Conservation (phyloP, 1,284 basidiomycete species). For the Schizophyllum commune region DNA sequence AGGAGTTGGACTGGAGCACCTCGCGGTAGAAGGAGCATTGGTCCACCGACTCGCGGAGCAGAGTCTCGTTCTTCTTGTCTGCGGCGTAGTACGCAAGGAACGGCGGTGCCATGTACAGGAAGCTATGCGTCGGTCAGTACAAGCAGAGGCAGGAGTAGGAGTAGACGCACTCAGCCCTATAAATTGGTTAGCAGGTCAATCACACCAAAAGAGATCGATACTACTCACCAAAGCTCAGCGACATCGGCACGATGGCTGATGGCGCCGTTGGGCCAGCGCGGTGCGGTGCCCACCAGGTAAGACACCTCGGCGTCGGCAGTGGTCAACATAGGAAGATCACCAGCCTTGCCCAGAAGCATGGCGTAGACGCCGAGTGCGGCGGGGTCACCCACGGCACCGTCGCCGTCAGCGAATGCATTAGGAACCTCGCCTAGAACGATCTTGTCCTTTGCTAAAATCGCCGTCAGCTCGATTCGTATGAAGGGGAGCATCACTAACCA, state of each 20-base stretch:
- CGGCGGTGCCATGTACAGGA: constrained; percentile 55
- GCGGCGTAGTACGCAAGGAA: constrained; percentile 51
- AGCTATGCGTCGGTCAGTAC: constrained; percentile 23
- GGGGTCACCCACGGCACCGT: constrained; percentile 35
- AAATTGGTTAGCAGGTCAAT: not conserved
- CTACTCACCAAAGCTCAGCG: constrained; percentile 35
- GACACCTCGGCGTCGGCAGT: constrained; percentile 21
- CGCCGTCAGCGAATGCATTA: constrained; percentile 26
- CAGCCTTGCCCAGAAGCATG: constrained; percentile 28
- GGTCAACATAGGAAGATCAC: constrained; percentile 8
- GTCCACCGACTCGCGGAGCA: constrained; percentile 36
- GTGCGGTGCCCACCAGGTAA: constrained; percentile 31
- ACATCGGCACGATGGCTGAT: constrained; percentile 40
- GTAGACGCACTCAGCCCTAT: not conserved
- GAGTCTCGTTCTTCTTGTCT: constrained; percentile 29
- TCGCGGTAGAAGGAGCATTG: constrained; percentile 41
- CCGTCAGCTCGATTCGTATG: too few relatives aligned
- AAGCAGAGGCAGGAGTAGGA: not conserved
- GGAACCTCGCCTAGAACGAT: constrained; percentile 28
- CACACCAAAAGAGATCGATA: constrained; percentile 1
- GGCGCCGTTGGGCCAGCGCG: constrained; percentile 39
- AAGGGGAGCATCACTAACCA: too few relatives aligned
- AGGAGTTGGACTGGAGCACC: constrained; percentile 30
- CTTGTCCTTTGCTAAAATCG: constrained; percentile 20
- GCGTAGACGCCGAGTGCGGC: constrained; percentile 36